A percentile compares a stretch with the other conserved stretches of the same genome.
Conservation (phyloP, 176 grass and related monocot genomes). For the Calamus simplicifolius region DNA sequence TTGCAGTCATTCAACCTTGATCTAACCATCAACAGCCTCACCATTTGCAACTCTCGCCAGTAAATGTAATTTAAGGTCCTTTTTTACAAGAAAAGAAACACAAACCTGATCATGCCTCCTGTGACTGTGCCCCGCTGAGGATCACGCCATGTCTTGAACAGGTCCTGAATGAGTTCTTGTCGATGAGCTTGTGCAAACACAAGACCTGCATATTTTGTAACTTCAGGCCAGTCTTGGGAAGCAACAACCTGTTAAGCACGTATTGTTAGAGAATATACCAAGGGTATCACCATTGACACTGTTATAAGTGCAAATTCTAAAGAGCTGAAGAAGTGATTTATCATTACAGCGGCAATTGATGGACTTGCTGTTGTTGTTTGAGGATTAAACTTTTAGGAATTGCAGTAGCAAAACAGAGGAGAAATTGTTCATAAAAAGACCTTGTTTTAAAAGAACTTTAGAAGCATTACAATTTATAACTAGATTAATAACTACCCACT, state of each 20-base stretch:
- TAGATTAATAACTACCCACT: too few species aligned
- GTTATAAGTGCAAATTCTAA: background rate
- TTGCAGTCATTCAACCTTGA: too few species aligned
- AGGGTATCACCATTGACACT: background rate
- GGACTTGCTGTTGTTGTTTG: too few species aligned
- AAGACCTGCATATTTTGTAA: slow-evolving; percentile 66
- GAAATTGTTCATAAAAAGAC: too few species aligned
- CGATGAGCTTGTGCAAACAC: slow-evolving; percentile 64
- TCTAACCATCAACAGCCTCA: too few species aligned
- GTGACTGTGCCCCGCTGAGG: slow-evolving; percentile 76
- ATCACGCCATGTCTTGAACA: slow-evolving; percentile 98
- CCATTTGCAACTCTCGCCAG: too few species aligned
- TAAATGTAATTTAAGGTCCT: background rate
- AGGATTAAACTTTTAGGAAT: too few species aligned
- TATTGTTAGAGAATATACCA: slow-evolving; percentile 12
- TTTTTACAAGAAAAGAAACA: background rate
- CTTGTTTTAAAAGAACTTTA: too few species aligned
- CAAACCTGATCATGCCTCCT: slow-evolving; percentile 75
- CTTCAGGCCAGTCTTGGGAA: slow-evolving; percentile 76
- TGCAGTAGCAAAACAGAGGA: too few species aligned
- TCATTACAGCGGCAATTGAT: slow-evolving; percentile 89
- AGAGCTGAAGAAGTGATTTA: slow-evolving; percentile 3
- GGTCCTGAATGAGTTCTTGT: slow-evolving; percentile 79
- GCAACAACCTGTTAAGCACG: slow-evolving; percentile 48
- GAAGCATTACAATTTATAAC: too few species aligned